Percentiles rank a stretch among this genome's conserved stretches.
Conservation (phyloP, 2,329 filamentous ascomycete species). For the Beauveria medogensis region DNA sequence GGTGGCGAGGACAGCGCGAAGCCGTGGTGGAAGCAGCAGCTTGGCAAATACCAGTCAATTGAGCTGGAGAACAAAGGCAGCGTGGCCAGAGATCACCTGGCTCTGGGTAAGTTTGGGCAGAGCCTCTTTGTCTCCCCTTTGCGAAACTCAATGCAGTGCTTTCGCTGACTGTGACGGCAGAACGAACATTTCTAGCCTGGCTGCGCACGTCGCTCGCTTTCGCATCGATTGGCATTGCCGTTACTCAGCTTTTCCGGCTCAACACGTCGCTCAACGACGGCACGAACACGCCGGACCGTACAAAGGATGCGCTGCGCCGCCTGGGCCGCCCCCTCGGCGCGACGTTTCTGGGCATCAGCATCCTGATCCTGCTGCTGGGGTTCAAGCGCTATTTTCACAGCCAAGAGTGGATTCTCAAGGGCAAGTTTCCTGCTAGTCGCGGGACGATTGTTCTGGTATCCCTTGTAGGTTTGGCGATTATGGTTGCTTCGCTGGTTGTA, state of each 20-base stretch:
- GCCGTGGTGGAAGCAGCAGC: constrained; percentile 44
- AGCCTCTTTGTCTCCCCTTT: not conserved
- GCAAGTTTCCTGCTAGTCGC: constrained; percentile 72
- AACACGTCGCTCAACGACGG: constrained; percentile 52
- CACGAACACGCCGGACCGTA: constrained; percentile 20
- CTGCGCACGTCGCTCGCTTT: constrained; percentile 75
- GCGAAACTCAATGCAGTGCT: not conserved
- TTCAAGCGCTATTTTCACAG: constrained; percentile 72
- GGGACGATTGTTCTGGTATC: constrained; percentile 66
- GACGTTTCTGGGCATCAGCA: constrained; percentile 68
- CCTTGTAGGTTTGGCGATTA: constrained; percentile 54
- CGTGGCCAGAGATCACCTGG: constrained; percentile 74
- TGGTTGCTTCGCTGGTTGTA: constrained; percentile 51
- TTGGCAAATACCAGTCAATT: constrained; percentile 48
- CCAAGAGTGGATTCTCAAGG: constrained; percentile 71
- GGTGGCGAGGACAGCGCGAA: constrained; percentile 14
- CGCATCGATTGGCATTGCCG: constrained; percentile 72
- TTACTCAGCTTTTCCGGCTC: constrained; percentile 78
- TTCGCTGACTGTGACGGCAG: constrained; percentile 31
- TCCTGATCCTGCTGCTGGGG: constrained; percentile 66
- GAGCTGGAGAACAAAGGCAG: constrained; percentile 82
- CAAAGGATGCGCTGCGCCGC: constrained; percentile 40
- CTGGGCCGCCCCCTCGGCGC: constrained; percentile 69
- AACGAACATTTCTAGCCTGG: constrained; percentile 81
- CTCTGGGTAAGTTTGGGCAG: constrained; percentile 53